Evolutionary conservation across 257 asterid genomes (phyloP), one percentile per base, ranked within the genome.

Genomic region (Voacanga thouarsii): DNA sequence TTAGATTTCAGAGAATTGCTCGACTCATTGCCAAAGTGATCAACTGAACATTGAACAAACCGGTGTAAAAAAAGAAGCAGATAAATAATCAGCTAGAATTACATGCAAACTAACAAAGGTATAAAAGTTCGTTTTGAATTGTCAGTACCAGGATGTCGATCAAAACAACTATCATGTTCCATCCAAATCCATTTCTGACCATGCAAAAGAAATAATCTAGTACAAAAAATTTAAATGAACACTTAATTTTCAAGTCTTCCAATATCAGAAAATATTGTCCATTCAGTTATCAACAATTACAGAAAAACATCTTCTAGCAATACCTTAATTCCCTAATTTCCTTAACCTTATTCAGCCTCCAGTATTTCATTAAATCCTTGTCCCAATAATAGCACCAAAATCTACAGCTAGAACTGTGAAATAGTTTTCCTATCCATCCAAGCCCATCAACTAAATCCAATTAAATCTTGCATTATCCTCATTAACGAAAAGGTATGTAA

Each of bases 121-220:
- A 37, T 6, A n/a, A 8, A 57, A 71, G 12, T 24, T 44, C 26
- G 37, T 30, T 39, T 16, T 23, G 43, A 47, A 9, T 63, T 30
- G 53, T 45, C 45, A 43, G 77, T 47, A 71, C 16, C 30, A 47
- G 60, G 56, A 28, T 24, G 33, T 53, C 6, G 55, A 39, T 60
- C 71, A 21, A 24, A 51, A 30, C 51, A 11, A 12, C 53, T 44
- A 33, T 30, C 55, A 78, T 30, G 45, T 45, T 51, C 37, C 60
- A 12, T 71, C 72, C 71, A 44, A 28, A 71, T 45, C 14, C 5
- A 49, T 26, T 44, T 71, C 44, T 30, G 53, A 61, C 21, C 59
- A 61, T 28, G 55, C 72, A 59, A 67, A 59, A 33, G n/a, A 74
- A 74, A 28, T 72, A 51, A 72, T 72, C 76, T 30, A 51, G 28